Percentiles rank a stretch among this genome's conserved stretches.
Conservation (phyloP, 2,329 filamentous ascomycete genomes). For the Aspergillus ustus region DNA sequence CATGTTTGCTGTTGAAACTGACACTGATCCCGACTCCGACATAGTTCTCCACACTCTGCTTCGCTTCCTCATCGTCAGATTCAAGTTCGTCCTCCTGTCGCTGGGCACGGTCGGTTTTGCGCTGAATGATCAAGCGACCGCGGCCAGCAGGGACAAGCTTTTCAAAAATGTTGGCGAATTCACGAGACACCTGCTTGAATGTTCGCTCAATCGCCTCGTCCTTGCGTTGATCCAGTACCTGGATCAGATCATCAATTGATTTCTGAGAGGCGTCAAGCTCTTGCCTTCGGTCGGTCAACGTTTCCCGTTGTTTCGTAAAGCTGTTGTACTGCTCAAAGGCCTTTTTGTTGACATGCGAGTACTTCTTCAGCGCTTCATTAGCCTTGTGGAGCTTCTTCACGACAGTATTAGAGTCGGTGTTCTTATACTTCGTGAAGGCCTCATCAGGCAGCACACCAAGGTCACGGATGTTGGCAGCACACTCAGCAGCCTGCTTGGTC, state of each 20-base stretch:
- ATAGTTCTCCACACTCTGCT: slow-evolving; percentile 82
- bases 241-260: slow-evolving; percentile 90
- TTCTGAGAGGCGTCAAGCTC: slow-evolving; percentile 85
- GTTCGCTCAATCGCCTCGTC: slow-evolving; percentile 98
- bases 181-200: slow-evolving; percentile 94
- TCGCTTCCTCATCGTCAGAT: slow-evolving; percentile 68
- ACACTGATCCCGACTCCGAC: slow-evolving; percentile 95
- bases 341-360: slow-evolving; percentile 98
- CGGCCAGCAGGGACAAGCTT: slow-evolving; percentile 93
- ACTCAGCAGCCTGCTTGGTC: slow-evolving; percentile 76
- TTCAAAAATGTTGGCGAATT: slow-evolving; percentile 92
- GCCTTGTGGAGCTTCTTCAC: slow-evolving; percentile 80
- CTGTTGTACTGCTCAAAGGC: slow-evolving; percentile 98
- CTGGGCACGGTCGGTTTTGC: slow-evolving; percentile 74
- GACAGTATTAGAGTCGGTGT: slow-evolving; percentile 77
- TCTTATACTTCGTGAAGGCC: slow-evolving; percentile 87
- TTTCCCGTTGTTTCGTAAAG: slow-evolving; percentile 90
- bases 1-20: slow-evolving; percentile 97
- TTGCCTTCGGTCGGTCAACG: slow-evolving; percentile 78
- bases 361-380: slow-evolving; percentile 92
- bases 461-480: slow-evolving; percentile 86
- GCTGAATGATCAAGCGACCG: slow-evolving; percentile 89
- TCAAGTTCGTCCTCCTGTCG: slow-evolving; percentile 69
- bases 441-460: slow-evolving; percentile 92
- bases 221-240: slow-evolving; percentile 90